Base-by-base conservation (phyloP, 768 basidiomycete species). In the Panus rudis region DNA sequence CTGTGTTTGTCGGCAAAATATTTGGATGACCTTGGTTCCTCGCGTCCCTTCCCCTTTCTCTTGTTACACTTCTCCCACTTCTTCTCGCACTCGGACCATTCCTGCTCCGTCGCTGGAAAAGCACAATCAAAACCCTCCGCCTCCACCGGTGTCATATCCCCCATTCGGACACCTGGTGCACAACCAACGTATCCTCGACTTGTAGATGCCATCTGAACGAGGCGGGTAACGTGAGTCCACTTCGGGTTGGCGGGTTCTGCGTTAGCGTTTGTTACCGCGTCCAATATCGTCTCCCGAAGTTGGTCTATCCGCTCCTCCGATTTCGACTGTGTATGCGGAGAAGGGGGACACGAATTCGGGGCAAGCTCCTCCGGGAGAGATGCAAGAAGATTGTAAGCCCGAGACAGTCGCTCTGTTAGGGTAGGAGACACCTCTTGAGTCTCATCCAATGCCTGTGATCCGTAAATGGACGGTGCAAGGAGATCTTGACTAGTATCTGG, bases 21-120 rank as follows among this genome's bases (percentile, higher is more conserved):
- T 20, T 17, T 35, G 10, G 33, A 35, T 7, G 7, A 16, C 33
- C n/a, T 35, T n/a, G 21, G 42, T 34, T 17, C 27, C n/a, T 32
- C 34, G 11, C 11, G 6, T 30, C 20, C 27, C 22, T 30, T 25
- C 31, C 30, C 30, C 38, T 19, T 37, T 20, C 33, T 16, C 7
- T 27, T 47, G 26, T 19, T 23, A 19, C 25, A 23, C 42, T 49
- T 56, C 37, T 52, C 45, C 55, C 63, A 63, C 45, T 47, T 61
- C 45, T 46, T 59, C 56, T 76, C 75, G 65, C 67, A 72, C 20
- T 64, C 64, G 12, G 61, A 47, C 75, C 76, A 76, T 26, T 71
- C 69, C 34, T 63, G 63, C 53, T 78, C 76, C 14, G 67, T 70
- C 20, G 64, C 64, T 10, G 73, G 71, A 49, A 76, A 41, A 51